Base-by-base conservation (phyloP, 1,284 basidiomycete genomes). In the Tylopilus orsonianus region DNA sequence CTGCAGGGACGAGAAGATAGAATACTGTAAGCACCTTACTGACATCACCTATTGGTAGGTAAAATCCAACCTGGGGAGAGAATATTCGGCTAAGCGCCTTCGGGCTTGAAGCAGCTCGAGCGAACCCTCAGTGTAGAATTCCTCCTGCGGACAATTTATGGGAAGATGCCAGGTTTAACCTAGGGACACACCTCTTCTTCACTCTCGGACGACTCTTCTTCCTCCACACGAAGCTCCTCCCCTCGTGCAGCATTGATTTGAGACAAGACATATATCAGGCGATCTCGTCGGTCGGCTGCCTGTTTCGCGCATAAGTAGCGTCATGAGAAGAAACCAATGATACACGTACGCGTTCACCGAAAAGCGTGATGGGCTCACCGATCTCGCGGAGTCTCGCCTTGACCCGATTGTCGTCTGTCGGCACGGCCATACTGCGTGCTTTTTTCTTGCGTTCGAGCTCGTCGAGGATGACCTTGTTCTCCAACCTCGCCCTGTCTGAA, bases 391-490 rank as follows among this genome's bases (percentile, higher is more conserved):
- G 75, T 47, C 91, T 78, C 36, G 87, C 84, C 63, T 90, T 88
- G 57, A 99, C 96, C 54, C 90, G 87, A 59, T 81, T 85, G 70
- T 99, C 97, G 66, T 98, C 95, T 8, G 97, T 99, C 5, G 97
- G 97, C 4, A 99, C 93, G 13, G 95, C 95, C 71, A 98, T 81
- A 51, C 77, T 87, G 53, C 96, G 80, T n/a, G 94, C 89, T 61
- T 91, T 85, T 75, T 94, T 96, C 77, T 93, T 96, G 57, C 93
- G 80, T 67, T 97, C 93, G n/a, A 97, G 80, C 69, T 95, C 92
- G 65, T 93, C 90, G 45, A 94, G 75, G 41, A 94, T 80, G 52
- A 85, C 83, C 60, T 89, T 84, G 73, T 93, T 90, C 66, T 90
- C 87, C 38, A 80, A 64, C 54, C 80, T 74, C 44, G 86, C 87